Percentiles rank a stretch among this genome's conserved stretches.
These are phyloP conservation scores for Calophaca sinica DNA, from an alignment of 306 rosid genomes.

Conservation along the genomic window DNA sequence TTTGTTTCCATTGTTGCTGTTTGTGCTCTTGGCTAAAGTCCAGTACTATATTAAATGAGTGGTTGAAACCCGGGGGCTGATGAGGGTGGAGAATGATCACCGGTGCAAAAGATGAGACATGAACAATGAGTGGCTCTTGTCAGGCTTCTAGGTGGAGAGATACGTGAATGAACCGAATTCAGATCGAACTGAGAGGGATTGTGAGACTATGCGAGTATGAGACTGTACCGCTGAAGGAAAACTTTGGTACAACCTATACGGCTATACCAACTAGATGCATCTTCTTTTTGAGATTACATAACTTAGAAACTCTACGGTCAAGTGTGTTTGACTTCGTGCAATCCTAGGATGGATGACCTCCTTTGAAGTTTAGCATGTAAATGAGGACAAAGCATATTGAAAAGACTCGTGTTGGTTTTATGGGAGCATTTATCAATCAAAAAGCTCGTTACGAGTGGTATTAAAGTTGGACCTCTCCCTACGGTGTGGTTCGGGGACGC, in stretches of 20 bases:
- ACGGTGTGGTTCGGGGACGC: background rate
- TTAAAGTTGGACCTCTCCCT: background rate
- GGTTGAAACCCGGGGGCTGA: background rate
- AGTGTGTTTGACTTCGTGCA: background rate
- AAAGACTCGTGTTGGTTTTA: background rate
- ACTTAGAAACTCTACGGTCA: background rate
- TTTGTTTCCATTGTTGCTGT: constrained; percentile 25
- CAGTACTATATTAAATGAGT: background rate
- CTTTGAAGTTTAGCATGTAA: background rate
- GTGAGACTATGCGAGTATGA: background rate
- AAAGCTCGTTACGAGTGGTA: background rate
- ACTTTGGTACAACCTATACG: background rate
- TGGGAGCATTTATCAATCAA: background rate
- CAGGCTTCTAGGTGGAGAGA: background rate
- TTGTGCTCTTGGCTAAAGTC: constrained; percentile 31
- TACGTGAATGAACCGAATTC: background rate
- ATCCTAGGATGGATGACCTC: background rate
- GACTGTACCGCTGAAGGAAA: too few relatives aligned
- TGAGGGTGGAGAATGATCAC: background rate
- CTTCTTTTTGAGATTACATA: background rate
- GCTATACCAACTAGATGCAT: background rate
- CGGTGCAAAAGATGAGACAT: background rate
- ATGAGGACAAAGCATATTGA: background rate
- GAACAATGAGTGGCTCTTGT: background rate
- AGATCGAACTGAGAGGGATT: background rate